Evolutionary conservation across 345 rosid species (phyloP), one percentile per base, ranked within the genome.

Genomic region (Carallia pectinifolia): DNA sequence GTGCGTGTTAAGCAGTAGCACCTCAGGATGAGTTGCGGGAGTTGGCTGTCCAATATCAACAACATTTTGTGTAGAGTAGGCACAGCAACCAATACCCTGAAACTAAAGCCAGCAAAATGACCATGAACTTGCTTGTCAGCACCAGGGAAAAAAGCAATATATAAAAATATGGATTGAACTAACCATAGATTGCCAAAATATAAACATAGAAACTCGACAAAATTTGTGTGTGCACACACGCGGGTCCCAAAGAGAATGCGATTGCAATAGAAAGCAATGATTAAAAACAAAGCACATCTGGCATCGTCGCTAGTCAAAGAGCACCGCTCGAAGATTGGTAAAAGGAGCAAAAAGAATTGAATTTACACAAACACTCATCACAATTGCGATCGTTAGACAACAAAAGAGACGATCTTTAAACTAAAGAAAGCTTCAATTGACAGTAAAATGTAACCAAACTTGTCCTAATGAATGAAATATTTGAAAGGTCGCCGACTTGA

Each of bases 21-120:
- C 98, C 91, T 91, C 88, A 79, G 98, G 97, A 81, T 93, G 98
- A 74, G 97, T 82, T 9, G 87, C 77, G 2, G 93, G 80, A 76
- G 90, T 87, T 69, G 98, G 98, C 76, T 94, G 98, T 47, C 98
- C 98, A 73, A 86, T 70, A 79, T 94, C 96, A 56, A 29, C 36
- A 65, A 80, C 68, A 44, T 77, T 74, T 64, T 69, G 75, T 2
- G 91, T 81, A 71, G 92, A 91, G 83, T 80, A 94, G 66, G 85
- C 66, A 66, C 63, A 48, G 58, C 66, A 54, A 65, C 71, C 65
- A 33, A 74, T 73, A 12, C 60, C 84, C 97, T 94, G 85, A 53
- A 76, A 54, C 54, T 65, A 81, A 70, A 62, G 68, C 47, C 66
- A 67, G 3, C 33, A 33, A 65, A 54, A 53, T 23, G 23, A 31